Evolutionary conservation across 2,329 filamentous ascomycete genomes (phyloP).

Genomic region (Blastomyces percursus): DNA sequence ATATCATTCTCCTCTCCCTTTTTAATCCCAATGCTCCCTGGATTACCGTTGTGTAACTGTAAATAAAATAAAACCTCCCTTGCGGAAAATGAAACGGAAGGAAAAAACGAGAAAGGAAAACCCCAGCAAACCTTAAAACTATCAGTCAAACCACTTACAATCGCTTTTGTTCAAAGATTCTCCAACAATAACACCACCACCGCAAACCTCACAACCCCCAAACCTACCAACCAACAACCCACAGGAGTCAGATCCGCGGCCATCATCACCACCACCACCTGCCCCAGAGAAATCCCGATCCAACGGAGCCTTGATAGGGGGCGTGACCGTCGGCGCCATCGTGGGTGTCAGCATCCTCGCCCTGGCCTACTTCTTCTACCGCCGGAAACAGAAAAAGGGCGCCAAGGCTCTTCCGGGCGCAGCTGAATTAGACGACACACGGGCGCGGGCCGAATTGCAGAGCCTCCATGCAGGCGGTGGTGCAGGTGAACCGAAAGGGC

Average conservation of each 20-base stretch:
- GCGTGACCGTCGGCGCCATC: background rate
- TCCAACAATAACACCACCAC: background rate
- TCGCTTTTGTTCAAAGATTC: background rate
- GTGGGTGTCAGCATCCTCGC: background rate
- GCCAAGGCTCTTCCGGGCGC: background rate
- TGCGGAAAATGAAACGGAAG: background rate
- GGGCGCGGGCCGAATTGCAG: background rate
- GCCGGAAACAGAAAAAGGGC: background rate
- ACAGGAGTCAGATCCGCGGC: background rate
- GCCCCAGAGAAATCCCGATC: background rate
- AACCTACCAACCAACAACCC: background rate
- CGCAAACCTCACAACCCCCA: background rate
- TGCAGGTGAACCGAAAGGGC: background rate
- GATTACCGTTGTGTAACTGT: background rate
- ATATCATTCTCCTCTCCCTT: background rate
- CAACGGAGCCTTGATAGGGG: background rate
- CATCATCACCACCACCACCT: background rate
- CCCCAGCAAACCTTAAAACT: background rate
- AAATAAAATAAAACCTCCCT: background rate
- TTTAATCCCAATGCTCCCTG: background rate
- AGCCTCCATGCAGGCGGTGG: background rate
- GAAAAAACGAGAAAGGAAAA: background rate
- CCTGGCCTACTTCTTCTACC: background rate
- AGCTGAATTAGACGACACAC: background rate
- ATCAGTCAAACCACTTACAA: background rate